Percentiles rank a stretch among this genome's conserved stretches.
phyloP scores from a whole-genome alignment of 192 early-diverging fungal genomes.

The Coemansia sp. region DNA sequence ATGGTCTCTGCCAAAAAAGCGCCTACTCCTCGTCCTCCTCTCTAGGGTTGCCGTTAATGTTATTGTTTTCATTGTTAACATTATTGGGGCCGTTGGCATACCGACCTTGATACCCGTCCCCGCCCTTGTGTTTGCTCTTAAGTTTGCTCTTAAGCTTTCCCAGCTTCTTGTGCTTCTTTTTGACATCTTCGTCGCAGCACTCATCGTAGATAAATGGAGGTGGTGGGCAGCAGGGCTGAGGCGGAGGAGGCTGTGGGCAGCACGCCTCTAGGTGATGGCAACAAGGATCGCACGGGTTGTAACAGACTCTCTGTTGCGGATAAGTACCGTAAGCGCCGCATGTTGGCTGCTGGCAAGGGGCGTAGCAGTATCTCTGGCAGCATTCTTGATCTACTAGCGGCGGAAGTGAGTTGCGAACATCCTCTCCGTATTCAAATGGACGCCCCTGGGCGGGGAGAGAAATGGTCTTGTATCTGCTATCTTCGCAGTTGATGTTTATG shows the following conservation, averaged over 20 bases:
- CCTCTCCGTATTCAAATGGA: conserved; percentile 29
- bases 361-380: conserved; percentile 32
- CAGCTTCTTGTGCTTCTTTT: conserved; percentile 7
- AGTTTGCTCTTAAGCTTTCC: conserved; percentile 8
- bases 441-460: conserved; percentile 40
- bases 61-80: neutral
- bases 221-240: conserved; percentile 21
- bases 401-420: conserved; percentile 11
- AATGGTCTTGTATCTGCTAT: conserved; percentile 36
- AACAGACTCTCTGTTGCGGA: conserved; percentile 24
- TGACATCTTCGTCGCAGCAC: conserved; percentile 10
- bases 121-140: neutral
- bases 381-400: conserved; percentile 18
- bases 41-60: neutral
- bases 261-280: conserved; percentile 28
- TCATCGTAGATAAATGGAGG: conserved; percentile 36
- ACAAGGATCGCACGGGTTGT: conserved; percentile 7
- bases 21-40: neutral
- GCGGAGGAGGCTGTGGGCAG: conserved; percentile 24
- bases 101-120: neutral
- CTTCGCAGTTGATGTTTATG: conserved; percentile 20
- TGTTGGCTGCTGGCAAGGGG: conserved; percentile 31
- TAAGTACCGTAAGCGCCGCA: conserved; percentile 14
- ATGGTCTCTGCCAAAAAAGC: too few species aligned
- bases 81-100: neutral